Percentiles rank a stretch among this genome's conserved stretches.
phyloP scores from a whole-genome alignment of 768 basidiomycete species.

The Pilatotrama ljubarskyi region DNA sequence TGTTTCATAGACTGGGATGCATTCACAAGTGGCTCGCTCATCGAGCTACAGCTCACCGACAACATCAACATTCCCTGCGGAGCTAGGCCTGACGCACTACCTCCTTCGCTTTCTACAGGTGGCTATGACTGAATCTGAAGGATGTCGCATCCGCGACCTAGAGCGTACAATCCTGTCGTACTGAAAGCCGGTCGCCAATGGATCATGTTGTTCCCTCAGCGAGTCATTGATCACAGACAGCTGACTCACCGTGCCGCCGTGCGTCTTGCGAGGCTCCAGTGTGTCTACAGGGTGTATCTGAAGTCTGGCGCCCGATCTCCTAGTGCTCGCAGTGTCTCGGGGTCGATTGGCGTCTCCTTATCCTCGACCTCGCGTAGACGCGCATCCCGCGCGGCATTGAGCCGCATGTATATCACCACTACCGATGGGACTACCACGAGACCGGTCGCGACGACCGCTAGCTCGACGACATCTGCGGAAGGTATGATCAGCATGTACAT shows the following conservation, averaged over 20 bases:
- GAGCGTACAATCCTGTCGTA: no score
- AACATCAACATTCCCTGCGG: conserved; percentile 57
- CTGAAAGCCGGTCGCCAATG: no score
- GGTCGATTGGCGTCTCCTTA: conserved; percentile 12
- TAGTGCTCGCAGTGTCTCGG: conserved; percentile 36
- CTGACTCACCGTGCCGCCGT: no score
- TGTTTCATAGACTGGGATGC: conserved; percentile 69
- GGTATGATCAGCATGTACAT: background rate
- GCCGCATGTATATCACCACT: conserved; percentile 49
- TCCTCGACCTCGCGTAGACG: conserved; percentile 27
- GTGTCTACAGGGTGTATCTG: conserved; percentile 25
- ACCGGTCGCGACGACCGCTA: conserved; percentile 68
- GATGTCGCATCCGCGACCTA: no score
- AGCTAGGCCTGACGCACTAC: conserved; percentile 43
- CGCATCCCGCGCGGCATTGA: conserved; percentile 56
- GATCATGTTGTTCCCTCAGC: no score
- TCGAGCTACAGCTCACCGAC: conserved; percentile 57
- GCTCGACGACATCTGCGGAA: conserved; percentile 53
- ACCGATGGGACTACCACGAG: conserved; percentile 50
- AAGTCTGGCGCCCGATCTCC: conserved; percentile 67
- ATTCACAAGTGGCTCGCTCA: conserved; percentile 51
- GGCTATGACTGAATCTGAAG: conserved; percentile 38
- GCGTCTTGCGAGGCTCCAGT: no score
- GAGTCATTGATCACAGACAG: no score
- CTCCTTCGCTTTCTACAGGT: conserved; percentile 66